Conservation (phyloP, 345 rosid genomes). For the Melaleuca alternifolia region DNA sequence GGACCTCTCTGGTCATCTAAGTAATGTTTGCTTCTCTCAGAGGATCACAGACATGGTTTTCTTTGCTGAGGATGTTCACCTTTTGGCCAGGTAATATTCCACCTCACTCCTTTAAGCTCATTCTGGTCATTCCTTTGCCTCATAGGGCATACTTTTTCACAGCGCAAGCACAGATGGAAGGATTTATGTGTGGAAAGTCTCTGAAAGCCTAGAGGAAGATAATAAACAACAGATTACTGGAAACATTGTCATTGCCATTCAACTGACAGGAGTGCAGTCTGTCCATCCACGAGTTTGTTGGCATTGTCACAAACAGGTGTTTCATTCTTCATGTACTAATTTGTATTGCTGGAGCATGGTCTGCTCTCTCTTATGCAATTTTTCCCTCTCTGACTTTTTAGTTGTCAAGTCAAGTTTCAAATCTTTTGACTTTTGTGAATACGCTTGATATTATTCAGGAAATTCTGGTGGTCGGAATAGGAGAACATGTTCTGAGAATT, state of each 20-base stretch:
- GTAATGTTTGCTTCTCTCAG: constrained; percentile 25
- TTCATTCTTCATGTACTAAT: neutral
- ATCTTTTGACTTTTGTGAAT: neutral
- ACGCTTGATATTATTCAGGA: constrained; percentile 35
- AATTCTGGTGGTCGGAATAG: constrained; percentile 67
- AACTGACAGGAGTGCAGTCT: constrained; percentile 42
- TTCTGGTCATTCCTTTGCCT: neutral
- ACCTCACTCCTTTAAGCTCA: neutral
- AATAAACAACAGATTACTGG: constrained; percentile 65
- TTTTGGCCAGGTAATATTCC: constrained; percentile 65
- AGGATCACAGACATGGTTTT: constrained; percentile 89
- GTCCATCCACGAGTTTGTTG: constrained; percentile 82
- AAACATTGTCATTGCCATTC: constrained; percentile 48
- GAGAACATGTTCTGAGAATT: constrained; percentile 59
- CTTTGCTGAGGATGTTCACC: constrained; percentile 88
- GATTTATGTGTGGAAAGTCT: constrained; percentile 63
- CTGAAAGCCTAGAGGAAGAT: constrained; percentile 72
- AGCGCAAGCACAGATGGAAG: constrained; percentile 78
- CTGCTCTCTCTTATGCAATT: neutral
- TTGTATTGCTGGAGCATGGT: neutral
- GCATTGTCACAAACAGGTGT: constrained; percentile 91
- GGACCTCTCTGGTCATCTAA: neutral
- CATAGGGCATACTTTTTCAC: constrained; percentile 5
- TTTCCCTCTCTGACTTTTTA: neutral
- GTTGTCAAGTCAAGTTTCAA: neutral